Evolutionary conservation across 139 green algal species (phyloP), one percentile per base, ranked within the genome.

Genomic region (Nannochloris sp.): DNA sequence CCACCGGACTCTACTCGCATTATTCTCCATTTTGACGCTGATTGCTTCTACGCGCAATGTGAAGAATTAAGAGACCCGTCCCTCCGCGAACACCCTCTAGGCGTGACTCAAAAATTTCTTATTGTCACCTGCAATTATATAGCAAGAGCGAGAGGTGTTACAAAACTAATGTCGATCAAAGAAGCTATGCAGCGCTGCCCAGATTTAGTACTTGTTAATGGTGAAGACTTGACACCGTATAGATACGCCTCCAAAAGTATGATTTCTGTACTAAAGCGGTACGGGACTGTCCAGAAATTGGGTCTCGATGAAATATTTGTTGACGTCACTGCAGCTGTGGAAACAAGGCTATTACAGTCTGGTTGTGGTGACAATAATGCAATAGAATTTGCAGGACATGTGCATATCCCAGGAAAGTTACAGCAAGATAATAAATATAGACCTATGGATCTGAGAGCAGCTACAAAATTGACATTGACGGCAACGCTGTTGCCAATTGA

Each of bases 101-200:
- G 61, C 4, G 72, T 96, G 6, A 95, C 89, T 0, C 88, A 95
- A 42, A 90, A 92, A 68, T 85, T 80, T 36, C 63, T 90, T 6
- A 51, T 89, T 13, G 66, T 96, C 13, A 96, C 89, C 0, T 83
- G 65, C 66, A 96, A 96, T 72, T 96, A 96, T 34, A 35, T 61
- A 2, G 89, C 89, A 0, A 72, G 89, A 4, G 29, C 30, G 6
- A 24, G 42, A 15, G 89, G 89, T 3, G 86, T 96, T 6, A 79
- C 67, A 51, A 96, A 96, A 75, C 79, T 93, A 6, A 90, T 87
- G 82, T 56, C 54, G 47, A 84, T 78, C n/a, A 60, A 35, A 8
- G 82, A 92, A 19, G 87, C 84, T 0, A 67, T 59, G 27, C 64
- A 54, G 5, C 62, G 61, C 10, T 89, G 83, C 47, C 85, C 85